Conservation (phyloP, 2,329 filamentous ascomycete genomes). For the Ophiostoma sp. region DNA sequence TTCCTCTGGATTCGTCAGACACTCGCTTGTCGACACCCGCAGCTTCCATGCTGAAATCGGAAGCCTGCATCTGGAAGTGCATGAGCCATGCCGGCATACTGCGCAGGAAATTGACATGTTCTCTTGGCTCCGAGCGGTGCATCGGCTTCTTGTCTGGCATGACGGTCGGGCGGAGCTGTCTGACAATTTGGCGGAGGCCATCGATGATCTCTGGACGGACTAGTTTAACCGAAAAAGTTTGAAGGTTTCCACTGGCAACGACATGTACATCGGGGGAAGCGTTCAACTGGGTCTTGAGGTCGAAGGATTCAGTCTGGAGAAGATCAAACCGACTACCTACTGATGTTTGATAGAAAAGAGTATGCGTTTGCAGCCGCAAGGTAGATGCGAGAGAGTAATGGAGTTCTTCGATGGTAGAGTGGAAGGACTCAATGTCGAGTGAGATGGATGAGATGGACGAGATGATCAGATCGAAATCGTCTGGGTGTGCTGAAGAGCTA, state of each 20-base stretch:
- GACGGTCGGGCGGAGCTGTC: conserved; percentile 72
- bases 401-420: conserved; percentile 77
- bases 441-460: conserved; percentile 93
- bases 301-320: conserved; percentile 82
- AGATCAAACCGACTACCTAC: conserved; percentile 81
- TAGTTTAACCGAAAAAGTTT: conserved; percentile 87
- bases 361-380: conserved; percentile 79
- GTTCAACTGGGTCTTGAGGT: conserved; percentile 80
- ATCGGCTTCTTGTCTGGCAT: conserved; percentile 63
- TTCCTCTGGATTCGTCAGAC: conserved; percentile 76
- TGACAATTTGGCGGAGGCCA: conserved; percentile 86
- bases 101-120: conserved; percentile 70
- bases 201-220: conserved; percentile 90
- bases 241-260: conserved; percentile 73
- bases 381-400: conserved; percentile 86
- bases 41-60: conserved; percentile 86
- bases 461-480: conserved; percentile 93
- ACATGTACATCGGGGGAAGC: conserved; percentile 85
- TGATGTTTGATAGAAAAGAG: conserved; percentile 91
- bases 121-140: conserved; percentile 49
- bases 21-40: conserved; percentile 85
- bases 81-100: conserved; percentile 81
- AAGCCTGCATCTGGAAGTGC: conserved; percentile 79
- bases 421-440: conserved; percentile 91
- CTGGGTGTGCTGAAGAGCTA: conserved; percentile 61